A percentile compares a stretch with the other conserved stretches of the same genome.
These are phyloP conservation scores for Exserohilum rostratum DNA, from an alignment of 2,329 filamentous ascomycete species.

Conservation along the genomic window DNA sequence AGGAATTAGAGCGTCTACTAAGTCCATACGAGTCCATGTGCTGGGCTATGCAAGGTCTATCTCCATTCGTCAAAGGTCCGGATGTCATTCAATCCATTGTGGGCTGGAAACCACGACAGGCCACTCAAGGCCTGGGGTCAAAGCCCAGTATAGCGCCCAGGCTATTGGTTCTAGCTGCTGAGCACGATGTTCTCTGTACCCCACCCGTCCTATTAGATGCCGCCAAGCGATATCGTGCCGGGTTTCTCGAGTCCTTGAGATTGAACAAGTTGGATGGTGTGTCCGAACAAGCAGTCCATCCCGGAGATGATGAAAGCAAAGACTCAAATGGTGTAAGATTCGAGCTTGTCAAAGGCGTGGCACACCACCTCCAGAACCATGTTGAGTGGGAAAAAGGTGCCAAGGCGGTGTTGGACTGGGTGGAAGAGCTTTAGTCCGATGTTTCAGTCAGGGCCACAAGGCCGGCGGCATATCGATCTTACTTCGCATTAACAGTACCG, in stretches of 20 bases:
- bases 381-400: conserved; percentile 57
- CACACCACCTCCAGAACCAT: conserved; percentile 63
- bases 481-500: no score
- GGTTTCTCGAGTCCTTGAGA: conserved; percentile 38
- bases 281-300: conserved; percentile 5
- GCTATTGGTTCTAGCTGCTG: conserved; percentile 33
- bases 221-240: conserved; percentile 49
- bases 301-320: neutral
- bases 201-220: conserved; percentile 42
- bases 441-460: neutral
- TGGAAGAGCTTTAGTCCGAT: neutral
- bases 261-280: conserved; percentile 40
- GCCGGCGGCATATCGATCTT: neutral
- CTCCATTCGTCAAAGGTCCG: conserved; percentile 51
- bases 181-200: conserved; percentile 37
- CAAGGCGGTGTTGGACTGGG: conserved; percentile 44
- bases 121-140: conserved; percentile 2
- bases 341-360: conserved; percentile 53
- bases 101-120: conserved; percentile 48
- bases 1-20: conserved; percentile 52
- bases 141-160: conserved; percentile 9
- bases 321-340: conserved; percentile 48
- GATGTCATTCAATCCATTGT: conserved; percentile 50
- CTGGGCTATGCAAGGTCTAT: conserved; percentile 60
- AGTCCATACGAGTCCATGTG: conserved; percentile 59